Conservation (phyloP, 2,329 filamentous ascomycete genomes). For the Cladosporium sp. region DNA sequence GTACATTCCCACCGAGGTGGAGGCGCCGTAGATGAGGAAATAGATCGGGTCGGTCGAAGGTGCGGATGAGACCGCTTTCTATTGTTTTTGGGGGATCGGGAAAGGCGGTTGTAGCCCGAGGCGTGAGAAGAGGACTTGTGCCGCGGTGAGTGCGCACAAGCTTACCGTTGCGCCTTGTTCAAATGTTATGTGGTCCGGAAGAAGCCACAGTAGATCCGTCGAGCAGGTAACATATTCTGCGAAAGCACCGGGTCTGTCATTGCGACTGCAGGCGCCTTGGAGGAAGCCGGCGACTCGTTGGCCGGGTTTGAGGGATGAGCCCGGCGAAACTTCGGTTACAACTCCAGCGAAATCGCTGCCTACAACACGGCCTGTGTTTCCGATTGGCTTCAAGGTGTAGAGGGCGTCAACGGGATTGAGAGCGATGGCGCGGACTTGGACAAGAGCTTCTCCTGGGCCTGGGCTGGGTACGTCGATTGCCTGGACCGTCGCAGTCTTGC, state of each 20-base stretch:
- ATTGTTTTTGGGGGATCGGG: not conserved
- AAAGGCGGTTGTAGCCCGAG: constrained; percentile 35
- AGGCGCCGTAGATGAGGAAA: constrained; percentile 30
- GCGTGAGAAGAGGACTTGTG: constrained; percentile 36
- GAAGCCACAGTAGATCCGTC: constrained; percentile 35
- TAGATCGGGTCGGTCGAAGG: constrained; percentile 4
- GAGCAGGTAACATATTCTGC: constrained; percentile 35
- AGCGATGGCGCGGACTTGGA: constrained; percentile 24
- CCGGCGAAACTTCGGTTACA: constrained; percentile 21
- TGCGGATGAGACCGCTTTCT: not conserved
- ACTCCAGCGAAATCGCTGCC: constrained; percentile 40
- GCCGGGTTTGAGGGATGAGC: constrained; percentile 17
- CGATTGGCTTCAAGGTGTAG: constrained; percentile 33
- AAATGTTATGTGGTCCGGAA: constrained; percentile 29
- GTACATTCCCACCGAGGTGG: constrained; percentile 31
- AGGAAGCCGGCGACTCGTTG: constrained; percentile 37
- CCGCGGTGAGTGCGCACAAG: constrained; percentile 40
- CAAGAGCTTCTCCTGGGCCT: constrained; percentile 18
- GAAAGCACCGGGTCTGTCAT: constrained; percentile 41
- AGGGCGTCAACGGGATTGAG: constrained; percentile 32
- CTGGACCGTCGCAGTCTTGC: not conserved
- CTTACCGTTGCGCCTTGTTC: constrained; percentile 38
- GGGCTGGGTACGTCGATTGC: not conserved
- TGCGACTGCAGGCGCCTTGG: constrained; percentile 39
- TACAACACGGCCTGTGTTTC: constrained; percentile 26